phyloP scores from a whole-genome alignment of 352 stramenopile genomes.

The Phytophthora pluvialis region DNA sequence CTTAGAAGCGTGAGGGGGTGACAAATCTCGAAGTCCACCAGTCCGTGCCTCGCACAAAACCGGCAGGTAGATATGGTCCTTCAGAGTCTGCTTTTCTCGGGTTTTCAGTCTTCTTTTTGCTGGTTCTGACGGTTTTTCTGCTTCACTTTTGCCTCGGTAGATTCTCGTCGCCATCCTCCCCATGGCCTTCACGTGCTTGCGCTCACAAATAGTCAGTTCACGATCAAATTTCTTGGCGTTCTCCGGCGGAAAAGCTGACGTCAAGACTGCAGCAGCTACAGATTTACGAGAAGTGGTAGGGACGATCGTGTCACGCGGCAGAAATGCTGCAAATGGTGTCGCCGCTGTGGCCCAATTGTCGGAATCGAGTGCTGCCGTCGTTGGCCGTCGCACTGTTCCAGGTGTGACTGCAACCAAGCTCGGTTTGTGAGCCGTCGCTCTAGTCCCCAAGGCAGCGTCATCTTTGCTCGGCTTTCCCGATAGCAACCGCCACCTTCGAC shows the following conservation, averaged over 20 bases:
- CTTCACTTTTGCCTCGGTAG: slow-evolving; percentile 17
- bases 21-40: slow-evolving; percentile 7
- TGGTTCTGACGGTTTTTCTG: not conserved
- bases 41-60: slow-evolving; percentile 17
- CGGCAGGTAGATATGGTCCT: slow-evolving; percentile 40
- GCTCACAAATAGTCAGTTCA: slow-evolving; percentile 41
- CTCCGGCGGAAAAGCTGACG: slow-evolving; percentile 18
- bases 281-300: slow-evolving; percentile 33
- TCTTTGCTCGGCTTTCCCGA: slow-evolving; percentile 35
- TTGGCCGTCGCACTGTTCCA: slow-evolving; percentile 22
- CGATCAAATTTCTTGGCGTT: slow-evolving; percentile 32
- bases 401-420: not conserved
- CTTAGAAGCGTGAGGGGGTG: slow-evolving; percentile 4
- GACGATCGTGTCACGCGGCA: slow-evolving; percentile 26
- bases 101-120: not conserved
- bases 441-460: not conserved
- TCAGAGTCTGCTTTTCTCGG: slow-evolving; percentile 25
- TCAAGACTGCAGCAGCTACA: slow-evolving; percentile 31
- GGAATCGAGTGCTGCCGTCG: slow-evolving; percentile 25
- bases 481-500: slow-evolving; percentile 47
- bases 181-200: slow-evolving; percentile 36
- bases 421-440: slow-evolving; percentile 2
- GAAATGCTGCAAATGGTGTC: slow-evolving; percentile 35
- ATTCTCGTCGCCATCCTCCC: slow-evolving; percentile 25
- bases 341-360: slow-evolving; percentile 26